Percentiles rank a stretch among this genome's conserved stretches.
Conservation (phyloP, 2,329 filamentous ascomycete species). For the Dactylellina leptospora region DNA sequence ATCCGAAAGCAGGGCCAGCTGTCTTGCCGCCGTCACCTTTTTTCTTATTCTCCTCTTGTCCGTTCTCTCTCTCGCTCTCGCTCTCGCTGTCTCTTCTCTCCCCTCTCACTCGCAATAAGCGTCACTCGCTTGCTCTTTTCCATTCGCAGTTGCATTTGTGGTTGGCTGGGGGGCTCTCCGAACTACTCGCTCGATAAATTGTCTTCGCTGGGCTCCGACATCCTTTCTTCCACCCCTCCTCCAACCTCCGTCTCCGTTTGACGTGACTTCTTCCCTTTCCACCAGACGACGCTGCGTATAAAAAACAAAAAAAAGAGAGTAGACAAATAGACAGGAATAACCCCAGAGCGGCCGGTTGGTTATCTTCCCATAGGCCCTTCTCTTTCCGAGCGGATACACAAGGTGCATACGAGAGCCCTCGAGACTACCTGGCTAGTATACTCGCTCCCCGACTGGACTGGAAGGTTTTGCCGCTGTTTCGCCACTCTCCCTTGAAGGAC, state of each 20-base stretch:
- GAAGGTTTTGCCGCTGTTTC: conserved; percentile 38
- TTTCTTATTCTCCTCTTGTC: conserved; percentile 21
- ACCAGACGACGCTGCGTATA: background rate
- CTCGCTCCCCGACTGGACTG: conserved; percentile 39
- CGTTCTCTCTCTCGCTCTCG: conserved; percentile 11
- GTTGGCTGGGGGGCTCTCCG: conserved; percentile 55
- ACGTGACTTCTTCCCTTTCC: conserved; percentile 31
- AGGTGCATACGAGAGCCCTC: conserved; percentile 27
- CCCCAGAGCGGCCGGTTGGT: conserved; percentile 36
- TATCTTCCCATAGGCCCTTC: conserved; percentile 28
- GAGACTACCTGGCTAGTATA: conserved; percentile 23
- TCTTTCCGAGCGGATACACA: conserved; percentile 23
- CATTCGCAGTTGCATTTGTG: background rate
- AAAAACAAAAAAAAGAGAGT: background rate
- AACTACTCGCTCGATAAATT: too few species aligned
- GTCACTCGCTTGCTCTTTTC: conserved; percentile 53
- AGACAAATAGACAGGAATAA: background rate
- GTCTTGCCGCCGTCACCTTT: conserved; percentile 53
- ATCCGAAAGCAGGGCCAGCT: conserved; percentile 52
- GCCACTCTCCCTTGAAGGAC: conserved; percentile 41
- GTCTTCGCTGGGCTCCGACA: conserved; percentile 51
- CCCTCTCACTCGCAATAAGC: too few species aligned
- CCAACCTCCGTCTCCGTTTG: conserved; percentile 52
- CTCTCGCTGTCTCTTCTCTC: too few species aligned
- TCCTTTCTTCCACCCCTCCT: conserved; percentile 41